Percentiles rank a stretch among this genome's conserved stretches.
Evolutionary conservation across 2,329 filamentous ascomycete species (phyloP).

Genomic region (Penicillium sp.): DNA sequence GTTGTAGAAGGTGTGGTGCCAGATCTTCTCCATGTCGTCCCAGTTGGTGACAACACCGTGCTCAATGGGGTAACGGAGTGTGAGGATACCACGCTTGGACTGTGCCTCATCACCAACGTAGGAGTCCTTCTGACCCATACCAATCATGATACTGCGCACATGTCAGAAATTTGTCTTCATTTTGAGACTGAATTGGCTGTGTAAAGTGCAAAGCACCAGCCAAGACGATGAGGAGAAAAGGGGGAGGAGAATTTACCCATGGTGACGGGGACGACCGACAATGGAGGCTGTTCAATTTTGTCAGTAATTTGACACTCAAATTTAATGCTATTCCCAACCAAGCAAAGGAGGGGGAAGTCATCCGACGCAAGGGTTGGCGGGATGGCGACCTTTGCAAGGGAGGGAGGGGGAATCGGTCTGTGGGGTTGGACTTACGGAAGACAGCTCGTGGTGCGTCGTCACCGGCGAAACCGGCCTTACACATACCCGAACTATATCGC

Average conservation of each 20-base stretch:
- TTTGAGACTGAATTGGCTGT: not conserved
- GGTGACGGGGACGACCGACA: conserved; percentile 98
- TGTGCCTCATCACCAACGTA: conserved; percentile 99
- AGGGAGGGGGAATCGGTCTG: conserved; percentile 20
- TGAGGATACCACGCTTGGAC: conserved; percentile 99
- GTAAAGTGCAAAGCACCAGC: not conserved
- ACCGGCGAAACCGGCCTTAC: conserved; percentile 99
- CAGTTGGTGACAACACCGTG: conserved; percentile 99
- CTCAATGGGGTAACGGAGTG: conserved; percentile 98
- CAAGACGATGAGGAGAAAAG: conserved; percentile 7
- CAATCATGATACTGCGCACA: conserved; percentile 92
- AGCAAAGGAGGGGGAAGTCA: conserved; percentile 11
- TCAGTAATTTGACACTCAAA: not conserved
- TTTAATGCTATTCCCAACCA: not conserved
- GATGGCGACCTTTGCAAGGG: conserved; percentile 16
- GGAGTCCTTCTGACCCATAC: conserved; percentile 99
- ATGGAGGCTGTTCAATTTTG: conserved; percentile 72
- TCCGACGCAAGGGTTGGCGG: conserved; percentile 32
- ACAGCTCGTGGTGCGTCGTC: conserved; percentile 99
- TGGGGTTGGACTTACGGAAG: conserved; percentile 81
- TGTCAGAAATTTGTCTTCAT: conserved; percentile 31
- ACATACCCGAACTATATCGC: conserved; percentile 91
- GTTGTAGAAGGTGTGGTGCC: conserved; percentile 99
- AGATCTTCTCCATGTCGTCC: conserved; percentile 99
- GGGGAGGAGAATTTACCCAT: conserved; percentile 79